Evolutionary conservation across 2,329 filamentous ascomycete genomes (phyloP).

Genomic region (Myriosclerotinia duriaeana): DNA sequence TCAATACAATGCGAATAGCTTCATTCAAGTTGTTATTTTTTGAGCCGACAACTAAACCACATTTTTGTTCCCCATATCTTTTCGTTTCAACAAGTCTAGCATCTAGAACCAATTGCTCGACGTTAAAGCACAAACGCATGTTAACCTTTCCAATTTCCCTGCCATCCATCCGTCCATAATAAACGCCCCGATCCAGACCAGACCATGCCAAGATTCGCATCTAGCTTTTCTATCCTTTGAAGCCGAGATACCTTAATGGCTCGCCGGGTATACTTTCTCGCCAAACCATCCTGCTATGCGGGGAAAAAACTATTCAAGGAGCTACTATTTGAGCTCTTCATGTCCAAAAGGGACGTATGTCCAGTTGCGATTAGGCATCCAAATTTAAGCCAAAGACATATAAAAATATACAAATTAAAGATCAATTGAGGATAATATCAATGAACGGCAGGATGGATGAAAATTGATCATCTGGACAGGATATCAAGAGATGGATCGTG

Average conservation of each 20-base stretch:
- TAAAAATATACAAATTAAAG: conserved; percentile 23
- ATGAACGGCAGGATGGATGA: background rate
- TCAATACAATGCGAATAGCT: background rate
- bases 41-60: background rate
- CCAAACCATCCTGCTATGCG: background rate
- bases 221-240: conserved; percentile 10
- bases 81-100: background rate
- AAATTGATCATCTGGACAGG: background rate
- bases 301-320: conserved; percentile 2
- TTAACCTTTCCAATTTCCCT: background rate
- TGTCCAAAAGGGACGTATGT: conserved; percentile 5
- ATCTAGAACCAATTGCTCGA: background rate
- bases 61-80: background rate
- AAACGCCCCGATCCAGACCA: background rate
- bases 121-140: background rate
- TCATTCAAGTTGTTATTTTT: background rate
- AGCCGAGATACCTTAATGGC: conserved; percentile 9
- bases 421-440: background rate
- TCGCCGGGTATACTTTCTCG: conserved; percentile 5
- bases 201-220: conserved; percentile 17
- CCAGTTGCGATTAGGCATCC: background rate
- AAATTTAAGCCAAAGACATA: background rate
- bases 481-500: background rate
- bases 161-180: background rate
- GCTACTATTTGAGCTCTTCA: conserved; percentile 10